phyloP scores from a whole-genome alignment of 2,329 filamentous ascomycete species.

The Lachnellula suecica region DNA sequence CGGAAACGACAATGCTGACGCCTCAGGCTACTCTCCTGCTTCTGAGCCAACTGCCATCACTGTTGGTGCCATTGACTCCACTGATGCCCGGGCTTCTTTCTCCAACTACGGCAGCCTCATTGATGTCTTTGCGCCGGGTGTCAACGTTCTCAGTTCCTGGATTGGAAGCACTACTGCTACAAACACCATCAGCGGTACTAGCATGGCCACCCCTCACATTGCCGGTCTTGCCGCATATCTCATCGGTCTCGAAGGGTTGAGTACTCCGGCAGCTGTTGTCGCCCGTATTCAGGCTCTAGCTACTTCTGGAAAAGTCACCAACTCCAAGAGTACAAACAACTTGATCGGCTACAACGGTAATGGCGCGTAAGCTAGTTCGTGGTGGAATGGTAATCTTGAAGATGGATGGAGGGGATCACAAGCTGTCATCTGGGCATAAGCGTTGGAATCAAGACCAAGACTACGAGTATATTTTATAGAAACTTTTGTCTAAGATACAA shows the following conservation, averaged over 20 bases:
- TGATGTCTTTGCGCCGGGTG: slow-evolving; percentile 52
- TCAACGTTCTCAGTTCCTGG: slow-evolving; percentile 46
- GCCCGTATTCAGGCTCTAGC: slow-evolving; percentile 37
- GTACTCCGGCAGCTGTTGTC: slow-evolving; percentile 39
- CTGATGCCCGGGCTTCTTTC: slow-evolving; percentile 42
- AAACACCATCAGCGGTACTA: slow-evolving; percentile 56
- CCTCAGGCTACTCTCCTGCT: slow-evolving; percentile 45
- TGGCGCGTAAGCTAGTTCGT: slow-evolving; percentile 24
- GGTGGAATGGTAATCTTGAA: no score
- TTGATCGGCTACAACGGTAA: slow-evolving; percentile 56
- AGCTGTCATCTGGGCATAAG: no score
- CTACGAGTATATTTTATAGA: no score
- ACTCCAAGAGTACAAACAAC: slow-evolving; percentile 47
- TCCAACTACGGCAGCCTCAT: slow-evolving; percentile 51
- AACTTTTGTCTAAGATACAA: no score
- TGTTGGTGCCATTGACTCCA: slow-evolving; percentile 47
- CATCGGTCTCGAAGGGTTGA: slow-evolving; percentile 46
- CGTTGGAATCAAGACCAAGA: no score
- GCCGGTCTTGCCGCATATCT: slow-evolving; percentile 68
- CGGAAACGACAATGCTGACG: slow-evolving; percentile 47
- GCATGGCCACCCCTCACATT: slow-evolving; percentile 67
- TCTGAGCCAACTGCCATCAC: slow-evolving; percentile 48
- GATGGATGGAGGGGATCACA: no score
- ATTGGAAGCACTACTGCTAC: slow-evolving; percentile 40
- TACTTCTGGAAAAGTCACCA: slow-evolving; percentile 40